phyloP scores from a whole-genome alignment of 441 rosid species.

The Erodium moschatum region DNA sequence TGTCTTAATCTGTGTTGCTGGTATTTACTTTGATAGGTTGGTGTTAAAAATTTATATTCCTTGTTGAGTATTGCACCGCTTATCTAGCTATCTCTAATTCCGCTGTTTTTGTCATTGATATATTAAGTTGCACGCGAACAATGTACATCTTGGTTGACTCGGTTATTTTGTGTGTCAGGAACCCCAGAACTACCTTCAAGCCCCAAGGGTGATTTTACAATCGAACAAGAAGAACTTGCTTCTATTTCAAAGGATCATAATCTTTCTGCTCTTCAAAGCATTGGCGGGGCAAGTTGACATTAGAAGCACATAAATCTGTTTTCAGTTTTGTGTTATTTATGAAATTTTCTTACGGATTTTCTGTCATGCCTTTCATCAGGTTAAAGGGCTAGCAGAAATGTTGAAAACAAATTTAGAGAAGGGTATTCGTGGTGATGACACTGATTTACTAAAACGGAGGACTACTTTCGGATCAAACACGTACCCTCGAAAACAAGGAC shows the following conservation, averaged over 20 bases:
- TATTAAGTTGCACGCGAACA: too few species aligned
- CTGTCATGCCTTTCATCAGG: conserved; percentile 35
- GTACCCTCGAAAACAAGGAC: conserved; percentile 83
- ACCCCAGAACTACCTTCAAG: conserved; percentile 22
- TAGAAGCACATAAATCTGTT: background rate
- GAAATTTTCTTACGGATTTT: background rate
- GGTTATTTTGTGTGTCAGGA: conserved; percentile 27
- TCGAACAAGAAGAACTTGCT: conserved; percentile 70
- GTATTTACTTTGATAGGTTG: too few species aligned
- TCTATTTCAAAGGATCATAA: conserved; percentile 76
- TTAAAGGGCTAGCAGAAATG: conserved; percentile 57
- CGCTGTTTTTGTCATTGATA: background rate
- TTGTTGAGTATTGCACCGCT: background rate
- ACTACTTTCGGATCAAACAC: conserved; percentile 88
- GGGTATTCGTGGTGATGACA: conserved; percentile 64
- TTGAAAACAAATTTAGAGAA: conserved; percentile 59
- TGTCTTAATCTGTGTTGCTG: too few species aligned
- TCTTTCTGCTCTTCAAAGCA: conserved; percentile 40
- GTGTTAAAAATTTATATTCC: too few species aligned
- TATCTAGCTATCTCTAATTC: background rate
- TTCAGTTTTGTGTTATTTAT: conserved; percentile 3
- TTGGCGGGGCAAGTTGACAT: conserved; percentile 60
- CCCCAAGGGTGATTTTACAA: conserved; percentile 47
- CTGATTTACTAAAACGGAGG: conserved; percentile 54
- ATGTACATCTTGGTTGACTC: background rate